Percentiles rank a stretch among this genome's conserved stretches.
phyloP scores from a whole-genome alignment of 306 rosid genomes.

The Glycine tomentella region DNA sequence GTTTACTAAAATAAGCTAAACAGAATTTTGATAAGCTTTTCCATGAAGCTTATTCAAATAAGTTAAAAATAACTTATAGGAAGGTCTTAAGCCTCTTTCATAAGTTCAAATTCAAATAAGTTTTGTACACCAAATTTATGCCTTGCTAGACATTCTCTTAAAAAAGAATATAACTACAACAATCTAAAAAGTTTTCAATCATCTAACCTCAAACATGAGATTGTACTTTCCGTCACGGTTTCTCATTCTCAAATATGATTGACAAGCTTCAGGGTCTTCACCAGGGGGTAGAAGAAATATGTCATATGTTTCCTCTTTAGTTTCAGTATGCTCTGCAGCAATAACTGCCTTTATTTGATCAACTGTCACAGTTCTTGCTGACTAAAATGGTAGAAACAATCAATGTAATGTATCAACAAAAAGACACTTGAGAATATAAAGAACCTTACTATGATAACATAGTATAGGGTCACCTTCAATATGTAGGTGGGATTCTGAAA shows the following conservation, averaged over 20 bases:
- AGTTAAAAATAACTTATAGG: background rate
- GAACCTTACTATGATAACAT: constrained; percentile 21
- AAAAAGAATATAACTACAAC: background rate
- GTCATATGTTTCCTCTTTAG: constrained; percentile 93
- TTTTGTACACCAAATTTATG: background rate
- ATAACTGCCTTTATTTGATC: constrained; percentile 87
- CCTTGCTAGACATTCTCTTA: constrained; percentile 20
- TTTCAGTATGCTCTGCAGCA: constrained; percentile 73
- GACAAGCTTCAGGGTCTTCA: constrained; percentile 99
- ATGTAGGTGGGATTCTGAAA: constrained; percentile 95
- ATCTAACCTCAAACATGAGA: constrained; percentile 97
- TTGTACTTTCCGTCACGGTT: constrained; percentile 98
- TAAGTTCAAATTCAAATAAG: background rate
- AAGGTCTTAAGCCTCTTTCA: background rate
- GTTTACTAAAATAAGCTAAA: background rate
- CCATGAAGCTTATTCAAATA: background rate
- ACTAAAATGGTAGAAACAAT: constrained; percentile 61
- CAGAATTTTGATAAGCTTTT: background rate
- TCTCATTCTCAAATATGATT: constrained; percentile 99
- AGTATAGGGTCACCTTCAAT: constrained; percentile 66
- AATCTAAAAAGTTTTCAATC: constrained; percentile 36
- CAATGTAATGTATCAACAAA: constrained; percentile 25
- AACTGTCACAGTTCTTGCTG: constrained; percentile 74
- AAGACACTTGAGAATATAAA: constrained; percentile 29
- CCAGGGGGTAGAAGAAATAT: constrained; percentile 99